Conservation (phyloP, 805 yeast genomes). For the Barnettozyma populi region DNA sequence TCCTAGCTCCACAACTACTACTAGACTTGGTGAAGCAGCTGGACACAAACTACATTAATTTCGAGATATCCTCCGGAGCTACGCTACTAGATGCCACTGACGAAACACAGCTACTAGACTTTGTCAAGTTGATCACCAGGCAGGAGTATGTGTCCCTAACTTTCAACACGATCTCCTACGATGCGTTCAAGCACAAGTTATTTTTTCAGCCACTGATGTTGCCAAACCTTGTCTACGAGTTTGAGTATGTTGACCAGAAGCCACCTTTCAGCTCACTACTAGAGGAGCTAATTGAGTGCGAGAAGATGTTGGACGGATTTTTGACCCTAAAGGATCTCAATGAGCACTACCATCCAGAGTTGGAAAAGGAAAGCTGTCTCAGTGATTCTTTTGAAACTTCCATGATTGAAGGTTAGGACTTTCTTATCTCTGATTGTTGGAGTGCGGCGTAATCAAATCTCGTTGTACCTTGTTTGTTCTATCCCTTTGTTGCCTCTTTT, state of each 20-base stretch:
- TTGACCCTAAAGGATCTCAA: conserved; percentile 5
- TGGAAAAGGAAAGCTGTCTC: not conserved
- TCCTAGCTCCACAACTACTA: not conserved
- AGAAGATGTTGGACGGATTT: conserved; percentile 3
- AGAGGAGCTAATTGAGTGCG: conserved; percentile 13
- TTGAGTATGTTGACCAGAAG: conserved; percentile 15
- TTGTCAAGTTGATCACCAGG: conserved; percentile 19
- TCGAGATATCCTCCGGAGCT: conserved; percentile 7
- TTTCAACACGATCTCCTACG: conserved; percentile 5
- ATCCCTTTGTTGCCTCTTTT: not conserved
- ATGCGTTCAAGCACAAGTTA: conserved; percentile 9
- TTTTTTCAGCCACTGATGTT: conserved; percentile 21
- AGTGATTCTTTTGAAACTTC: conserved; percentile 5
- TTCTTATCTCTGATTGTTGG: not conserved
- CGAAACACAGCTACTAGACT: conserved; percentile 10
- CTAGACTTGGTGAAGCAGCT: conserved; percentile 11
- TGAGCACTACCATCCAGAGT: not conserved
- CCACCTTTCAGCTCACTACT: conserved; percentile 5
- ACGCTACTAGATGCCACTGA: not conserved
- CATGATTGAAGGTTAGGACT: conserved; percentile 3
- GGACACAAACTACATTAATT: conserved; percentile 21
- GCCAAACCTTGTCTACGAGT: conserved; percentile 22
- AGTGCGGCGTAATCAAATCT: not conserved
- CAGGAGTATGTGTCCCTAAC: conserved; percentile 21
- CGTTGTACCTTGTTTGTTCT: not conserved